Evolutionary conservation across 1,284 basidiomycete genomes (phyloP).

Genomic region (Porogramme epimiltina): DNA sequence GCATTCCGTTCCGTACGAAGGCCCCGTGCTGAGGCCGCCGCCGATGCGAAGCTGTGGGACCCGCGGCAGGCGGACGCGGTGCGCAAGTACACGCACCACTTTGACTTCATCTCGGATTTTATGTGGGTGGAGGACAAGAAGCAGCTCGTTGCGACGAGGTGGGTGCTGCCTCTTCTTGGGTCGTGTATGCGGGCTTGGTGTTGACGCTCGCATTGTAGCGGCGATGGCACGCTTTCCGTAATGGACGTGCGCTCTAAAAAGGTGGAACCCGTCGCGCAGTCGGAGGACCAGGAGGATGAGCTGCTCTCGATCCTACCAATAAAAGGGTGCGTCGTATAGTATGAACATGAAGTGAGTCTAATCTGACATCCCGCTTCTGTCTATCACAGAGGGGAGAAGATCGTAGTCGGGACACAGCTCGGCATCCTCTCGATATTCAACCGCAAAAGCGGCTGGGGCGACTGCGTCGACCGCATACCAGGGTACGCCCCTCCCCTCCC

Average conservation of each 20-base stretch:
- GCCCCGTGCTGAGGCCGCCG: neutral
- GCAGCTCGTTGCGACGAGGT: conserved; percentile 87
- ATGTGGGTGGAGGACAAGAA: conserved; percentile 84
- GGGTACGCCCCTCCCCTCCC: conserved; percentile 54
- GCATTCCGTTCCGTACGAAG: neutral
- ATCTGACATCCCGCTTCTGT: no score
- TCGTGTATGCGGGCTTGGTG: neutral
- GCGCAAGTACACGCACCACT: conserved; percentile 83
- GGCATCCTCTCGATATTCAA: conserved; percentile 94
- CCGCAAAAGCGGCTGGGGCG: conserved; percentile 83
- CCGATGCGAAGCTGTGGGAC: conserved; percentile 89
- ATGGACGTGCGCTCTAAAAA: conserved; percentile 86
- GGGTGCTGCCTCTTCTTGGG: conserved; percentile 27
- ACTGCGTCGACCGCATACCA: conserved; percentile 92
- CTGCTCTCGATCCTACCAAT: conserved; percentile 84
- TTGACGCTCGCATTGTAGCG: conserved; percentile 47
- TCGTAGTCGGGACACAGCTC: conserved; percentile 88
- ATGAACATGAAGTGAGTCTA: neutral
- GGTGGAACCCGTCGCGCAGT: conserved; percentile 72
- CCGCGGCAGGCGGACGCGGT: conserved; percentile 67
- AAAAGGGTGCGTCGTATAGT: conserved; percentile 55
- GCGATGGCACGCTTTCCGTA: conserved; percentile 89
- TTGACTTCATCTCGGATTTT: conserved; percentile 95
- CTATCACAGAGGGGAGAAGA: conserved; percentile 66
- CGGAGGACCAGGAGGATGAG: conserved; percentile 96